phyloP scores from a whole-genome alignment of 1,284 basidiomycete genomes.

The Marasmius sp. region DNA sequence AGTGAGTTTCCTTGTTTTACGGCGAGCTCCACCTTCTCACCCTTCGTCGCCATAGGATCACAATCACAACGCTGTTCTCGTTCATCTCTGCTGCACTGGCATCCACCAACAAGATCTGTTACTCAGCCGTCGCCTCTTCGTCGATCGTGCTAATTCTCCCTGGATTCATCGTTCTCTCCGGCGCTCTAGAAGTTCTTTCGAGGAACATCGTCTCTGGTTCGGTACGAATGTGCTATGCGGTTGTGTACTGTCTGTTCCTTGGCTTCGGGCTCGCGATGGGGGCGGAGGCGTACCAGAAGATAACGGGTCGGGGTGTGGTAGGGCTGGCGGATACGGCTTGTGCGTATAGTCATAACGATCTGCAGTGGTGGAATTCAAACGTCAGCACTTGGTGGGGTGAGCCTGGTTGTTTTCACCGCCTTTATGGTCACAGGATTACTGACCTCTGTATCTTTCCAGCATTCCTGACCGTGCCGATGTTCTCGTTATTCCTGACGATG shows the following conservation, averaged over 20 bases:
- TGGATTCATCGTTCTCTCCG: conserved; percentile 80
- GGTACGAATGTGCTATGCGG: conserved; percentile 81
- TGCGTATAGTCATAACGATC: conserved; percentile 48
- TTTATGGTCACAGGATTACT: neutral
- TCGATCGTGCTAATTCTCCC: conserved; percentile 89
- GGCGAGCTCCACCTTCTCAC: neutral
- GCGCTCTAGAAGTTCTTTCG: conserved; percentile 79
- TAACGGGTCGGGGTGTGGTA: conserved; percentile 45
- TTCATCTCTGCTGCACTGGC: conserved; percentile 81
- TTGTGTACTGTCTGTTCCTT: conserved; percentile 79
- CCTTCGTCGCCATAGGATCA: conserved; percentile 50
- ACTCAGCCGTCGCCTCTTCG: conserved; percentile 81
- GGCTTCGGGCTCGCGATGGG: conserved; percentile 86
- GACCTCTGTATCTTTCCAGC: conserved; percentile 35
- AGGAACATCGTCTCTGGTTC: conserved; percentile 83
- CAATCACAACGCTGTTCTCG: conserved; percentile 76
- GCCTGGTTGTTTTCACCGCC: conserved; percentile 21
- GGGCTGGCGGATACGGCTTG: conserved; percentile 66
- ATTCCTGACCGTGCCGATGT: conserved; percentile 82
- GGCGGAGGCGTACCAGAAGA: conserved; percentile 62
- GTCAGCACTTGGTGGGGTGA: conserved; percentile 56
- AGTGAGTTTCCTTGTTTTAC: conserved; percentile 45
- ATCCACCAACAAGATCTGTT: conserved; percentile 76
- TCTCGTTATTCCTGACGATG: conserved; percentile 72
- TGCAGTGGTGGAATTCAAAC: conserved; percentile 61